These are phyloP conservation scores for Lactifluus piperatus DNA, from an alignment of 768 basidiomycete genomes.

Conservation along the genomic window DNA sequence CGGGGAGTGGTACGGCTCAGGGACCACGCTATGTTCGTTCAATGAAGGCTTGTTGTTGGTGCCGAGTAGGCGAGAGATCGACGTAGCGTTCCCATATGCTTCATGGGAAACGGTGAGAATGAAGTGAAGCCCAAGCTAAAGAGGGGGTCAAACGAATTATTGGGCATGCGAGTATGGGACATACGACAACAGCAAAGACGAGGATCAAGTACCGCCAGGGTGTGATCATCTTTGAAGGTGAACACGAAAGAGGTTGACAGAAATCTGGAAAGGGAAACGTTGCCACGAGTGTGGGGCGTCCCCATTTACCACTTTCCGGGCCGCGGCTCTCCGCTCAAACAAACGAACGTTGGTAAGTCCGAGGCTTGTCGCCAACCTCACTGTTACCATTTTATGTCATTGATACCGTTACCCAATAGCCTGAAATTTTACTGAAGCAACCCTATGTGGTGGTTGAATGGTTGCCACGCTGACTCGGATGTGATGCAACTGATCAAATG, in stretches of 20 bases:
- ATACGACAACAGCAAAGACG: constrained; percentile 28
- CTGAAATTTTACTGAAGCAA: too few relatives aligned
- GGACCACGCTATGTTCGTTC: constrained; percentile 41
- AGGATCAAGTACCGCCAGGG: constrained; percentile 51
- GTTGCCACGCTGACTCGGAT: too few relatives aligned
- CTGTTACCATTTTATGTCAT: too few relatives aligned
- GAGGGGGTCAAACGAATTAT: background rate
- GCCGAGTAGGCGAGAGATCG: constrained; percentile 31
- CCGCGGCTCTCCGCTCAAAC: too few relatives aligned
- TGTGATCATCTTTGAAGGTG: constrained; percentile 41
- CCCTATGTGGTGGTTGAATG: too few relatives aligned
- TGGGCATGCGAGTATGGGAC: constrained; percentile 1
- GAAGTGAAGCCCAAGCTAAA: constrained; percentile 44
- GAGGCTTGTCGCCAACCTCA: too few relatives aligned
- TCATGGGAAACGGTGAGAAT: constrained; percentile 43
- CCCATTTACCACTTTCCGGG: too few relatives aligned
- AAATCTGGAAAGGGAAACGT: background rate
- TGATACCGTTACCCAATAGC: too few relatives aligned
- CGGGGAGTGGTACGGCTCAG: constrained; percentile 25
- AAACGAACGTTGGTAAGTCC: too few relatives aligned
- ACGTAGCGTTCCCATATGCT: constrained; percentile 40
- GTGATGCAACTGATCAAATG: too few relatives aligned
- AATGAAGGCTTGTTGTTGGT: constrained; percentile 16
- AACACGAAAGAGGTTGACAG: background rate
- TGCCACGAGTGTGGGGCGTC: too few relatives aligned